A percentile compares a stretch with the other conserved stretches of the same genome.
phyloP scores from a whole-genome alignment of 2,329 filamentous ascomycete genomes.

The Metarhizium humberi region DNA sequence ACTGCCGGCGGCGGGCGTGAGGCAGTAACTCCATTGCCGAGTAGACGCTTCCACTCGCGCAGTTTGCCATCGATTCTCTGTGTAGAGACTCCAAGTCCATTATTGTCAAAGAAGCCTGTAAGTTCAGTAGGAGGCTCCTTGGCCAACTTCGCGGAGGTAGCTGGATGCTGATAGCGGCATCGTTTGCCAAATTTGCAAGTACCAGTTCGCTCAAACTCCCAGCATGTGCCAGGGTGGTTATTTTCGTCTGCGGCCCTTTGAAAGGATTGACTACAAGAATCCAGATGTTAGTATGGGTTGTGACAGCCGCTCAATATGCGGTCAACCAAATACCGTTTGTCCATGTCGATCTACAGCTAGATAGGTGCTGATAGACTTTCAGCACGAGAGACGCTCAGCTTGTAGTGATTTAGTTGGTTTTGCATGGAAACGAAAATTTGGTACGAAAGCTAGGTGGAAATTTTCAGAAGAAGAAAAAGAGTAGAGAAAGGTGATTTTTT shows the following conservation, averaged over 20 bases:
- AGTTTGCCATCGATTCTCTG: slow-evolving; percentile 8
- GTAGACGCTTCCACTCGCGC: slow-evolving; percentile 11
- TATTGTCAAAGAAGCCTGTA: not conserved
- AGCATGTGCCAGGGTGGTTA: not conserved
- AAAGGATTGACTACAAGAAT: not conserved
- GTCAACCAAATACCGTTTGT: not conserved
- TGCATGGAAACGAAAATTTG: no score
- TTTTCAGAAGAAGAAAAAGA: no score
- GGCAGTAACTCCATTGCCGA: not conserved
- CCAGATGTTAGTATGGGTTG: not conserved
- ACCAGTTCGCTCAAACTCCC: slow-evolving; percentile 1
- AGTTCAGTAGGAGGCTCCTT: no score
- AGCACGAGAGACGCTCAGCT: no score
- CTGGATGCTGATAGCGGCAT: slow-evolving; percentile 7
- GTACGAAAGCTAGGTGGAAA: no score
- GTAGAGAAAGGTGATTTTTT: no score
- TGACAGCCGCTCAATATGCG: not conserved
- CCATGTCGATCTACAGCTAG: not conserved
- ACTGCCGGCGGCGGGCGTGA: not conserved
- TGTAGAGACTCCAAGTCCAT: not conserved
- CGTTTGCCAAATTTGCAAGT: slow-evolving; percentile 8
- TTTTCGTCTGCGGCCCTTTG: not conserved
- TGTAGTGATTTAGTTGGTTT: no score
- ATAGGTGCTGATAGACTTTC: no score
- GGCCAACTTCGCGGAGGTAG: not conserved